phyloP scores from a whole-genome alignment of 2,329 filamentous ascomycete genomes.

The Drechslerella dactyloides region DNA sequence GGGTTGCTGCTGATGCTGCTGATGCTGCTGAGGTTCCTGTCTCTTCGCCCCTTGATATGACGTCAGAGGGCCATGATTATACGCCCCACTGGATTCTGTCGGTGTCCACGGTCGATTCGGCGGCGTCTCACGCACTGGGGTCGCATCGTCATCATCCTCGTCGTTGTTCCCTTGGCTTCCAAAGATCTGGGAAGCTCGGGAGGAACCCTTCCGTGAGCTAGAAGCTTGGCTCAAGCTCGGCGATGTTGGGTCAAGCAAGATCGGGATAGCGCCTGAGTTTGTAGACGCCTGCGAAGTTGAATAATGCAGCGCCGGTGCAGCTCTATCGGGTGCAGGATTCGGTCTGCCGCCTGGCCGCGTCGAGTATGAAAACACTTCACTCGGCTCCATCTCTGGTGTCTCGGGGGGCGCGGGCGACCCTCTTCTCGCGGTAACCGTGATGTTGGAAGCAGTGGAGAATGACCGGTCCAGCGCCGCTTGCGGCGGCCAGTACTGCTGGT shows the following conservation, averaged over 20 bases:
- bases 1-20: slow-evolving; percentile 2
- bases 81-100: slow-evolving; percentile 83
- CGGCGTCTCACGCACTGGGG: slow-evolving; percentile 54
- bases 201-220: slow-evolving; percentile 34
- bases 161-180: slow-evolving; percentile 28
- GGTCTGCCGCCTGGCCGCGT: slow-evolving; percentile 82
- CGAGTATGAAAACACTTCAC: slow-evolving; percentile 73
- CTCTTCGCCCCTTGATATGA: slow-evolving; percentile 86
- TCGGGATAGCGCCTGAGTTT: slow-evolving; percentile 53
- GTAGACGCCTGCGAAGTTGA: slow-evolving; percentile 58
- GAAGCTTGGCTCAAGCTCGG: slow-evolving; percentile 36
- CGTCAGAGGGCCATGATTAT: slow-evolving; percentile 86
- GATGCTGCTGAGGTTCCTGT: slow-evolving; percentile 59
- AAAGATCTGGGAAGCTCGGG: slow-evolving; percentile 47
- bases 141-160: slow-evolving; percentile 47
- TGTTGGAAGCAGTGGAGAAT: slow-evolving; percentile 86
- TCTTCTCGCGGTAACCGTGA: slow-evolving; percentile 86
- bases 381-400: slow-evolving; percentile 80
- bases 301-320: slow-evolving; percentile 75
- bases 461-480: slow-evolving; percentile 65
- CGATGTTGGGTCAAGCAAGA: slow-evolving; percentile 44
- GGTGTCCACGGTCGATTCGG: slow-evolving; percentile 82
- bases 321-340: slow-evolving; percentile 70
- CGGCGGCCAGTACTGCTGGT: slow-evolving; percentile 70
- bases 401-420: slow-evolving; percentile 95